Base-by-base conservation (phyloP, 345 rosid genomes). In the Hibiscus trionum region DNA sequence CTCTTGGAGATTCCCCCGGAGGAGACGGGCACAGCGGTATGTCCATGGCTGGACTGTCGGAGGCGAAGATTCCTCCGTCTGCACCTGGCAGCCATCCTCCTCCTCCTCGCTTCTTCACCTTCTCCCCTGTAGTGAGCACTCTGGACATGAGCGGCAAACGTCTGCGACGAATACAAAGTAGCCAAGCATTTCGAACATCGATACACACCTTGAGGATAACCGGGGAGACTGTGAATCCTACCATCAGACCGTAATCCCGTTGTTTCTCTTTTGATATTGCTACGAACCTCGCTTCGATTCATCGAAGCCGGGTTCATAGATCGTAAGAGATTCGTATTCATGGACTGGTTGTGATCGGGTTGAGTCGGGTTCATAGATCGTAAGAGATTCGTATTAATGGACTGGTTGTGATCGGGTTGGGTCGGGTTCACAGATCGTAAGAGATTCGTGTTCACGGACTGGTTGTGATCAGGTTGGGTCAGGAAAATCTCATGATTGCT, bases 221-320 rank as follows among this genome's bases (percentile, higher is more conserved):
- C 59, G 46, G 64, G 72, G 26, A 76, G 82, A 62, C 82, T 78
- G 37, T 63, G 77, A 50, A 74, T 78, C 67, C 67, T 73, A 17
- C 82, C 86, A 42, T 77, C 81, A 16, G 31, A 31, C 29, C 52
- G 15, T 4, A 19, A 19, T 2, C 17, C 39, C 47, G 11, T 64
- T 11, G 10, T 7, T n/a, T 9, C 11, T 14, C 16, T 64, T 17
- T 64, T 4, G 4, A 2, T n/a, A 39, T 5, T 17, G 49, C 27
- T 35, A 15, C 33, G 12, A 4, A 31, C n/a, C 0, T 17, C 16
- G 1, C 6, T n/a, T 33, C 7, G 66, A 19, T 16, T 61, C n/a
- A 4, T 33, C 5, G 17, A 5, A 37, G 8, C 9, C 0, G 27
- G 49, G 27, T 17, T 35, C 14, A 0, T 12, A 63, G 27, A 21